phyloP scores from a whole-genome alignment of 2,329 filamentous ascomycete species.

The Tolypocladium album region DNA sequence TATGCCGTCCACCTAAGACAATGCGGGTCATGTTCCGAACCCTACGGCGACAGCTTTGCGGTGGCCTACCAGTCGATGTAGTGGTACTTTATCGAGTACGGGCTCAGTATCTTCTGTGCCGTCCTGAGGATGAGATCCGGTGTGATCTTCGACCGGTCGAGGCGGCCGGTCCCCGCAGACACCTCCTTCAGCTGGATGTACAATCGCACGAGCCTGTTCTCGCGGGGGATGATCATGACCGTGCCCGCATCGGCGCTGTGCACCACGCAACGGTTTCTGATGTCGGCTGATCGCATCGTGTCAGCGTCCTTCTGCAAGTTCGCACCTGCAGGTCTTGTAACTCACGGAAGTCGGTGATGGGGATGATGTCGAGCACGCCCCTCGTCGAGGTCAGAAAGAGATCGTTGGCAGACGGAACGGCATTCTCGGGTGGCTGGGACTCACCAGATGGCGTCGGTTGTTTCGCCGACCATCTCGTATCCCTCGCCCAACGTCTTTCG shows the following conservation, averaged over 20 bases:
- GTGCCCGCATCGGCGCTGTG: slow-evolving; percentile 45
- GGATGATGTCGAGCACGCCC: slow-evolving; percentile 33
- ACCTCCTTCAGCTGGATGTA: slow-evolving; percentile 52
- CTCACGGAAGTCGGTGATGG: slow-evolving; percentile 39
- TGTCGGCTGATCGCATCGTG: slow-evolving; percentile 25
- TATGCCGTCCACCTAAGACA: slow-evolving; percentile 21
- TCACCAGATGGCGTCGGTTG: slow-evolving; percentile 38
- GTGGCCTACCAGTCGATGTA: slow-evolving; percentile 51
- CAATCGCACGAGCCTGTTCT: slow-evolving; percentile 50
- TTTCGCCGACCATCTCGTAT: slow-evolving; percentile 44
- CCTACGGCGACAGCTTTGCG: not conserved
- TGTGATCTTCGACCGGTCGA: slow-evolving; percentile 52
- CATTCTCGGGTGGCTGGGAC: not conserved
- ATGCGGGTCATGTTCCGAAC: not conserved
- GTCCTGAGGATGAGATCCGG: slow-evolving; percentile 51
- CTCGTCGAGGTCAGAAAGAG: slow-evolving; percentile 3
- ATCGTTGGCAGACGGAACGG: not conserved
- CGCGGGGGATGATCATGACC: slow-evolving; percentile 55
- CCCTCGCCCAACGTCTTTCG: slow-evolving; percentile 40
- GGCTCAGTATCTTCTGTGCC: slow-evolving; percentile 53
- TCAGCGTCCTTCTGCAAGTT: not conserved
- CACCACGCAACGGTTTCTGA: slow-evolving; percentile 46
- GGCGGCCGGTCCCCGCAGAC: slow-evolving; percentile 31
- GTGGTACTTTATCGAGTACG: slow-evolving; percentile 54
- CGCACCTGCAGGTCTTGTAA: not conserved